Base-by-base conservation (phyloP, 192 early-diverging fungal genomes). In the Podila epigama region DNA sequence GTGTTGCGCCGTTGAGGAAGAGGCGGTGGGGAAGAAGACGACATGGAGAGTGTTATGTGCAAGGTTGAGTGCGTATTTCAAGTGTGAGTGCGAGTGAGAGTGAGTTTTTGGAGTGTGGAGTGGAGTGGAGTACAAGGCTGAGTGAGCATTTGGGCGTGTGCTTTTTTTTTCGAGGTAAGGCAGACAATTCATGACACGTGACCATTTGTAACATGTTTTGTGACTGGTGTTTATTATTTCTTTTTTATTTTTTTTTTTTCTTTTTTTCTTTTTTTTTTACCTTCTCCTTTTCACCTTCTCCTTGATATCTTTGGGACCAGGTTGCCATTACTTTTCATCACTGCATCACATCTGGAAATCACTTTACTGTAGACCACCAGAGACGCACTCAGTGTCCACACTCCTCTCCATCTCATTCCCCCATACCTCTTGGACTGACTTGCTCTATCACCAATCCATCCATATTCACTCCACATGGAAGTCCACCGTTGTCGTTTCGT, bases 401-500 rank as follows among this genome's bases (percentile, higher is more conserved):
- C 27, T 18, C 41, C 16, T 64, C 18, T 13, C 20, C 54, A 29
- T 36, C n/a, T 16, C 51, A 25, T 25, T 22, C 22, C 28, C n/a
- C 33, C 50, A 51, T 18, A 40, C n/a, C n/a, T n/a, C n/a, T n/a
- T n/a, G n/a, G n/a, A n/a, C n/a, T n/a, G n/a, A n/a, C n/a, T n/a
- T n/a, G n/a, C n/a, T 22, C 44, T 15, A 22, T 48, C 25, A 22
- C 16, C n/a, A 48, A 48, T 2, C n/a, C 11, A 22, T 48, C 44
- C n/a, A 25, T 22, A 34, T 34, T 40, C 41, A 18, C 15, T 36
- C 40, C 51, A 59, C 63, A 91, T 94, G 91, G 84, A 93, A 70
- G 87, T 93, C 18, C 92, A 95, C 79, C 82, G 92, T 62, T 92
- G 92, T 82, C 89, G 95, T 77, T 96, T 96, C 78, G 89, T 93